Percentiles rank a stretch among this genome's conserved stretches.
Conservation (phyloP, 23 red algal genomes). For the Gracilariopsis chorda region DNA sequence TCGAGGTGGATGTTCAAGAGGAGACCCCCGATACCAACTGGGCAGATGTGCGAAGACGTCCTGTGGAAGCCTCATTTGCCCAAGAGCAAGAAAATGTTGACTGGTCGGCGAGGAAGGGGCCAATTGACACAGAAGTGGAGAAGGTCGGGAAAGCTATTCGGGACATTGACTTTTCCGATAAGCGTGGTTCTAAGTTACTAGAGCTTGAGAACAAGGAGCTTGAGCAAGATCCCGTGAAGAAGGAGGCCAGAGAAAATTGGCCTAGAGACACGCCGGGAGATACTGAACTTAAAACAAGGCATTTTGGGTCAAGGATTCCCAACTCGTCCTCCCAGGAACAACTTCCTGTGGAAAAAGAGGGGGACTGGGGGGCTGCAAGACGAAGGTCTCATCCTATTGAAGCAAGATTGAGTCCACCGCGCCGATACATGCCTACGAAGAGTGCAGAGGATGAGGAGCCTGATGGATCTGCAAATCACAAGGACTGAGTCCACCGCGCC, state of each 20-base stretch:
- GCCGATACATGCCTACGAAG: neutral
- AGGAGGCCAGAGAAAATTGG: conserved; percentile 31
- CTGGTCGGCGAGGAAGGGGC: conserved; percentile 28
- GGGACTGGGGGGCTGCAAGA: conserved; percentile 61
- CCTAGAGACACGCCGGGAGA: neutral
- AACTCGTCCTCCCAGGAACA: neutral
- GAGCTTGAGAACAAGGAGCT: neutral
- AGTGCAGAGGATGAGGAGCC: neutral
- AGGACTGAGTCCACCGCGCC: too few species aligned
- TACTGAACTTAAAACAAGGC: neutral
- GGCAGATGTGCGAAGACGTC: conserved; percentile 29
- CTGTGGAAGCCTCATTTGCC: neutral
- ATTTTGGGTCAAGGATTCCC: neutral
- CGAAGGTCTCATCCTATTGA: conserved; percentile 16
- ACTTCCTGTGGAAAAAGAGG: neutral
- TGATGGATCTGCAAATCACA: too few species aligned
- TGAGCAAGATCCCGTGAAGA: neutral
- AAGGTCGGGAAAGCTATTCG: neutral
- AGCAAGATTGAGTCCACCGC: neutral
- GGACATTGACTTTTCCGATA: conserved; percentile 13
- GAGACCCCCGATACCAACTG: neutral
- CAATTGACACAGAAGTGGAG: conserved; percentile 38
- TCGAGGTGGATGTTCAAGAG: neutral
- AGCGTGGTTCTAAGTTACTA: conserved; percentile 2
- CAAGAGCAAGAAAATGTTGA: neutral